Conservation (phyloP, 2,329 filamentous ascomycete genomes). For the Pseudocercospora crystallina region DNA sequence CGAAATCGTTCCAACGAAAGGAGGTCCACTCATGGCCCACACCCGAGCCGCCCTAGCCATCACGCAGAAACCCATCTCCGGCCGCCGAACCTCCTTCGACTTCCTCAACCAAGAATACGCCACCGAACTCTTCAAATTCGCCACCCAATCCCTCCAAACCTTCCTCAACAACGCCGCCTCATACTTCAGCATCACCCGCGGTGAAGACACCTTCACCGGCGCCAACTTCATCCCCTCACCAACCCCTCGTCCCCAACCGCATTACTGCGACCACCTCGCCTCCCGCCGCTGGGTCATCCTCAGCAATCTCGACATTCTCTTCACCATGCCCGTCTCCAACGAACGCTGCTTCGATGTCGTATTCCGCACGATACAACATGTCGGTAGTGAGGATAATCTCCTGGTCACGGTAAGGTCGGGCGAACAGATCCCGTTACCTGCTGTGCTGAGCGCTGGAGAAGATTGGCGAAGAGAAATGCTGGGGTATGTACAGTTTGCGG, state of each 20-base stretch:
- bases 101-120: background rate
- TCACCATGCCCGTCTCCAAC: background rate
- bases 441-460: background rate
- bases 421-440: background rate
- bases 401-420: background rate
- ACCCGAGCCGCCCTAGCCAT: too few relatives aligned
- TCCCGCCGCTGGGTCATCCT: conserved; percentile 2
- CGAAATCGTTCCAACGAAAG: too few relatives aligned
- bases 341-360: background rate
- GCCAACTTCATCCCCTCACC: background rate
- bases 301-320: background rate
- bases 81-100: background rate
- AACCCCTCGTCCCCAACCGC: background rate
- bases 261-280: background rate
- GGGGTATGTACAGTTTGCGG: background rate
- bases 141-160: background rate
- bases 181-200: background rate
- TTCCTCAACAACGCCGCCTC: conserved; percentile 1
- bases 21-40: too few relatives aligned
- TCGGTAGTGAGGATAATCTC: background rate
- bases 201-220: background rate
- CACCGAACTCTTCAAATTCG: background rate
- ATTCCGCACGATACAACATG: background rate
- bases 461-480: conserved; percentile 6
- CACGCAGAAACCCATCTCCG: background rate